Evolutionary conservation across 2,329 filamentous ascomycete genomes (phyloP).

Genomic region (Microsporum canis): DNA sequence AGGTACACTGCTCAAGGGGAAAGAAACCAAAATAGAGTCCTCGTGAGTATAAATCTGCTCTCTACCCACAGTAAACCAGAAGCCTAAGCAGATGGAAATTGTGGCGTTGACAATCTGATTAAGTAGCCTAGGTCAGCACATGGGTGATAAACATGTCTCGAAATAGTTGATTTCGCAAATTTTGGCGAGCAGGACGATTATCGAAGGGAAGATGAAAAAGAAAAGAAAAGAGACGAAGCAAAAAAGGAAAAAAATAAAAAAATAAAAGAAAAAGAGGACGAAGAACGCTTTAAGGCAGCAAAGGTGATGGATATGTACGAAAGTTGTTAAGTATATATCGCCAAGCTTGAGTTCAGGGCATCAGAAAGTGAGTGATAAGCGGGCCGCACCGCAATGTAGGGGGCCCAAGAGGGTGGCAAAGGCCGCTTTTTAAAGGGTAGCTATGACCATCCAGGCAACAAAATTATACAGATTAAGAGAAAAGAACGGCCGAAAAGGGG

Average conservation of each 20-base stretch:
- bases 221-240: not conserved
- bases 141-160: not conserved
- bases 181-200: not conserved
- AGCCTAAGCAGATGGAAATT: not conserved
- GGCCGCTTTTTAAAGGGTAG: not conserved
- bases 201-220: not conserved
- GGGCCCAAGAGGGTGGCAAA: conserved; percentile 3
- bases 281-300: not conserved
- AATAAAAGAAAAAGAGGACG: not conserved
- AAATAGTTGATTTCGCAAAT: not conserved
- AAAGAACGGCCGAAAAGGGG: not conserved
- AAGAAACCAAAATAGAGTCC: not conserved
- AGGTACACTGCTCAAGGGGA: too few relatives aligned
- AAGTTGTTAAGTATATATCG: not conserved
- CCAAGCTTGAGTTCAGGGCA: not conserved
- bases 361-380: not conserved
- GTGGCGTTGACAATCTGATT: not conserved
- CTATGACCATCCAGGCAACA: not conserved
- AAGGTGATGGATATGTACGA: not conserved
- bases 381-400: conserved; percentile 4
- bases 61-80: not conserved
- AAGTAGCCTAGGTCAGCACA: not conserved
- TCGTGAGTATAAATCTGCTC: not conserved
- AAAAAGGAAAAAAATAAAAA: not conserved
- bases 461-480: not conserved